Conservation (phyloP, 2,329 filamentous ascomycete species). For the Hypoxylon sp. region DNA sequence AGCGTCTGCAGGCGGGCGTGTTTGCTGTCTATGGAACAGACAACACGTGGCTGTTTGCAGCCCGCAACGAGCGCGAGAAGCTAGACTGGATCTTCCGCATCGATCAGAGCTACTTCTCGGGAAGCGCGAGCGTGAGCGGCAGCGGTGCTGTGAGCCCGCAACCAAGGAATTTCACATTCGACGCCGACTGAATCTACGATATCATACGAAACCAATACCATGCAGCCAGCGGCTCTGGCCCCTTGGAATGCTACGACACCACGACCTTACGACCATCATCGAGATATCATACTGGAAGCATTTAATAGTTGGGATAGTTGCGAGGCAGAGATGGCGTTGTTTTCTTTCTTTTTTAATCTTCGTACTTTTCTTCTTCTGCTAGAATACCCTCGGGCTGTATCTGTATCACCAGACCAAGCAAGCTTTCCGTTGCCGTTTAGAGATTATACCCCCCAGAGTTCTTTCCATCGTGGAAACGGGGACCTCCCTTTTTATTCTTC, state of each 20-base stretch:
- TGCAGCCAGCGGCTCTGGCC: conserved; percentile 12
- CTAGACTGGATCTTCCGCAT: conserved; percentile 97
- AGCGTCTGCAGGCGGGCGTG: conserved; percentile 72
- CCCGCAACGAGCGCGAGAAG: conserved; percentile 88
- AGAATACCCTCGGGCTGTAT: conserved; percentile 28
- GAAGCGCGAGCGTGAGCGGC: conserved; percentile 52
- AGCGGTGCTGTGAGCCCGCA: conserved; percentile 52
- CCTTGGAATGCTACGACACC: conserved; percentile 35
- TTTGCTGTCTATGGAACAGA: conserved; percentile 95
- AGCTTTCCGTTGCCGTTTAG: conserved; percentile 20
- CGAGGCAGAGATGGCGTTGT: conserved; percentile 29
- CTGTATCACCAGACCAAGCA: conserved; percentile 10
- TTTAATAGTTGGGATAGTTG: conserved; percentile 37
- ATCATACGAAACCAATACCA: conserved; percentile 15
- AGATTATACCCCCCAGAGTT: conserved; percentile 27
- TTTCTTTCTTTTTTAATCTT: conserved; percentile 15
- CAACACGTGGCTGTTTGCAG: conserved; percentile 95
- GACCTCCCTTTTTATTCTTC: not conserved
- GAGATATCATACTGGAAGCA: conserved; percentile 35
- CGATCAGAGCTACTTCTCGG: conserved; percentile 76
- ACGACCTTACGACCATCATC: conserved; percentile 36
- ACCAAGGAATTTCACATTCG: conserved; percentile 37
- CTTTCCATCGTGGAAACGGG: conserved; percentile 20
- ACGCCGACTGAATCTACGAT: conserved; percentile 27
- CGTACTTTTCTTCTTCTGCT: too few species aligned